A percentile compares a stretch with the other conserved stretches of the same genome.
These are phyloP conservation scores for Podospora anserina DNA, from an alignment of 495 filamentous ascomycete species.

Conservation along the genomic window DNA sequence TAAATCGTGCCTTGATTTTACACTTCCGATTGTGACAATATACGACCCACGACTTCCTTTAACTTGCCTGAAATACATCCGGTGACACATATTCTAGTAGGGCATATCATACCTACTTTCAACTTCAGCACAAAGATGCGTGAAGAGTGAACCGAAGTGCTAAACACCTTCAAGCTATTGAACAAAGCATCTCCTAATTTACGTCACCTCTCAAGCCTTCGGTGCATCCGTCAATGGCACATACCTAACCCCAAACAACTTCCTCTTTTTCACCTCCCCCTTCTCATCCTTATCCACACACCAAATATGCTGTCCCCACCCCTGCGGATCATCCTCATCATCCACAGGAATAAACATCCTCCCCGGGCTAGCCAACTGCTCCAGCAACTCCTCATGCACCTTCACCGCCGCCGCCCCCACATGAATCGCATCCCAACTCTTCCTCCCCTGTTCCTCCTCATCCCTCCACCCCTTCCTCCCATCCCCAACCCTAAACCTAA, in stretches of 20 bases:
- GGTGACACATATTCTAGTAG: too few relatives aligned
- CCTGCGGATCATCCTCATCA: conserved; percentile 38
- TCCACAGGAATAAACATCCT: conserved; percentile 86
- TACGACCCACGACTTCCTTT: too few relatives aligned
- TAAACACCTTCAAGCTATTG: too few relatives aligned
- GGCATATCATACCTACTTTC: too few relatives aligned
- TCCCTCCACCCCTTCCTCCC: conserved; percentile 71
- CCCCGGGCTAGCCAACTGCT: conserved; percentile 77
- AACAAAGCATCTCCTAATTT: too few relatives aligned
- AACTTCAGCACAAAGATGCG: too few relatives aligned
- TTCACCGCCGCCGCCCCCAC: conserved; percentile 83
- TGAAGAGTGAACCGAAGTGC: too few relatives aligned
- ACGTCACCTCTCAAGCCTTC: background rate
- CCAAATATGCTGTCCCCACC: conserved; percentile 73
- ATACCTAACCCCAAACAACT: conserved; percentile 80
- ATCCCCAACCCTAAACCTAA: conserved; percentile 75
- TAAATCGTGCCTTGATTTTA: too few relatives aligned
- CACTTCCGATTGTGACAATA: too few relatives aligned
- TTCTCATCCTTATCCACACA: conserved; percentile 81
- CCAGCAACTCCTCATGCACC: conserved; percentile 68
- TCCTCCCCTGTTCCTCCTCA: conserved; percentile 30
- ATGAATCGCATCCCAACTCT: conserved; percentile 83
- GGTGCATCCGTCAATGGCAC: conserved; percentile 92
- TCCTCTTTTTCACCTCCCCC: conserved; percentile 70
- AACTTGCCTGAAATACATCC: too few relatives aligned